Evolutionary conservation across 2,329 filamentous ascomycete species (phyloP).

Genomic region (Mycosphaerella sp.): DNA sequence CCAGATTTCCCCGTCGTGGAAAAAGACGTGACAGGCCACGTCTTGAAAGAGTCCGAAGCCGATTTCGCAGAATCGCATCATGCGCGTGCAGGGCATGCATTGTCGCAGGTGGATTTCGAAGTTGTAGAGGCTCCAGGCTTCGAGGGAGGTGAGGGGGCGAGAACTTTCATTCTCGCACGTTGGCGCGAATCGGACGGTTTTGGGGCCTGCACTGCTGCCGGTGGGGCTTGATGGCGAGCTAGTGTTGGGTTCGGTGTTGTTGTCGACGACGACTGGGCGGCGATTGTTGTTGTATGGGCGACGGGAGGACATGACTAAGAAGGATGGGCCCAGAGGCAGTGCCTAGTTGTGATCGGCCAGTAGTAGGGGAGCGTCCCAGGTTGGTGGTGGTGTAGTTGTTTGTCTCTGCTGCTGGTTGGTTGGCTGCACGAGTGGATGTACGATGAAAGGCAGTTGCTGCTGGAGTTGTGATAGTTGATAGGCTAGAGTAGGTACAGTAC

Average conservation of each 20-base stretch:
- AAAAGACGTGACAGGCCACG: slow-evolving; percentile 42
- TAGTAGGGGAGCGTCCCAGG: neutral
- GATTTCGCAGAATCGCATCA: slow-evolving; percentile 38
- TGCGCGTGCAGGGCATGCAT: slow-evolving; percentile 40
- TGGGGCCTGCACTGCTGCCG: slow-evolving; percentile 19
- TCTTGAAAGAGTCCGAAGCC: slow-evolving; percentile 42
- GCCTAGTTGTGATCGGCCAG: neutral
- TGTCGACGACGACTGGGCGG: slow-evolving; percentile 24
- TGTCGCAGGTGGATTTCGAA: slow-evolving; percentile 44
- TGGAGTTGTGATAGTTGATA: neutral
- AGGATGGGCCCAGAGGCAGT: neutral
- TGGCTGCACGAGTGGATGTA: neutral
- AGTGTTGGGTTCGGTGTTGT: slow-evolving; percentile 20
- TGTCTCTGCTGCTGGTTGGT: neutral
- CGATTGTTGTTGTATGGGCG: slow-evolving; percentile 10
- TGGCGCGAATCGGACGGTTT: slow-evolving; percentile 30
- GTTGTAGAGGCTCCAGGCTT: slow-evolving; percentile 44
- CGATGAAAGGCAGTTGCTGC: neutral
- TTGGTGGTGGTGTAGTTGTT: too few relatives aligned
- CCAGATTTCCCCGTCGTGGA: slow-evolving; percentile 30
- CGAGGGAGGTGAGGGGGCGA: slow-evolving; percentile 37
- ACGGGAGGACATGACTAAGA: slow-evolving; percentile 15
- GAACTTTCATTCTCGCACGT: slow-evolving; percentile 30
- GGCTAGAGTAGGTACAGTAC: neutral
- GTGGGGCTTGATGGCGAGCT: slow-evolving; percentile 26